Base-by-base conservation (phyloP, 2,329 filamentous ascomycete genomes). In the Apiospora marii region DNA sequence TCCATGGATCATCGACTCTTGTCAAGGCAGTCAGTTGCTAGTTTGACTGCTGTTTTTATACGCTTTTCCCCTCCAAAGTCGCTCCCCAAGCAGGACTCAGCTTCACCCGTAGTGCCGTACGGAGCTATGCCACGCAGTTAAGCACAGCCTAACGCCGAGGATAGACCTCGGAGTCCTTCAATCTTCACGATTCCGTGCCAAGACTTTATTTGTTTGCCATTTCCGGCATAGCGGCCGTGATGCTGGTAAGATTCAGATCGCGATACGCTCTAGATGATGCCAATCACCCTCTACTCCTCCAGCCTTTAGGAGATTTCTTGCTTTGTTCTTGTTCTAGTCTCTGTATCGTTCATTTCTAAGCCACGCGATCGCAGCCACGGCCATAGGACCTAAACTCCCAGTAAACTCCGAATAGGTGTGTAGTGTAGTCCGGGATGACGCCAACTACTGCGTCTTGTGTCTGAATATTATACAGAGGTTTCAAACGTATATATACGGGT, bases 81-180 rank as follows among this genome's bases (percentile, higher is more conserved):
- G n/a, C 8, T 1, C 12, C n/a, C n/a, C 49, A 51, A 24, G 49
- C 49, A 27, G 8, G 22, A 13, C 0, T 34, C 51, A 22, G 5
- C 13, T 19, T 30, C 27, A 19, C 7, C 14, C 7, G 7, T 12
- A 16, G 53, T 8, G 16, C 16, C 14, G 8, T 1, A 37, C 53
- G 53, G 53, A 61, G 16, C 27, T 61, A 61, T 61, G 53, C 53
- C 16, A 61, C 53, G 53, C 53, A 61, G 16, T 37, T 61, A 61
- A 61, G 16, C 16, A 37, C 30, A 12, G 7, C 16, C 30, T 61
- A 61, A 61, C 30, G 16, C 53, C 58, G 58, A 64, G 34, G 58
- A 24, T 19, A 41, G 8, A 14, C 22, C 27, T 34, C 51, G 14
- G 51, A 3, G 51, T 53, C 51, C 5, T 37, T 4, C 3, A n/a